Evolutionary conservation across 192 early-diverging fungal genomes (phyloP).

Genomic region (Backusella morwellensis): DNA sequence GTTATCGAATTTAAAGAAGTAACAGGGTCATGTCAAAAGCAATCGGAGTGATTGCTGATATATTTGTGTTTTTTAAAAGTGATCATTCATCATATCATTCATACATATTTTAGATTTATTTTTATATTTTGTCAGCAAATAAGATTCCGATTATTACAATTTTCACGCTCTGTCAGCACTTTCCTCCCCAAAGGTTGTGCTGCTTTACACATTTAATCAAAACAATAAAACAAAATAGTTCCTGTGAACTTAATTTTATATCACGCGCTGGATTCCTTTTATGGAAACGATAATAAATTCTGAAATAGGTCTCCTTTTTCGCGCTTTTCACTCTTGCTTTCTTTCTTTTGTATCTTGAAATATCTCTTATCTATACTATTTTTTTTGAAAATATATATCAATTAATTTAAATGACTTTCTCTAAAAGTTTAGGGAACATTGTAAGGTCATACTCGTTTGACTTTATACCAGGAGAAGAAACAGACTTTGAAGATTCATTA

Average conservation of each 20-base stretch:
- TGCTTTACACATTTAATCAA: background rate
- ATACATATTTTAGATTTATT: background rate
- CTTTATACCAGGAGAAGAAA: conserved; percentile 17
- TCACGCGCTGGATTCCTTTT: background rate
- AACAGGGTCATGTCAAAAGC: background rate
- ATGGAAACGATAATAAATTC: background rate
- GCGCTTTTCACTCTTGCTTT: background rate
- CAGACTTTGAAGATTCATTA: conserved; percentile 16
- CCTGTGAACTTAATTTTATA: background rate
- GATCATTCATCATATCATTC: background rate
- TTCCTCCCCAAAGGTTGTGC: background rate
- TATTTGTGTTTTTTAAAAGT: background rate
- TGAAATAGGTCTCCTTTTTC: background rate
- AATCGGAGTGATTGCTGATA: background rate
- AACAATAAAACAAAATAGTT: background rate
- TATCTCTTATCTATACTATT: background rate
- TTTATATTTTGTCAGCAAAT: background rate
- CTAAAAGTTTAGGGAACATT: background rate
- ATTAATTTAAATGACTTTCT: background rate
- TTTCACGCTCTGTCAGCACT: background rate
- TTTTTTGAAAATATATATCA: background rate
- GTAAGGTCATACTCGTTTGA: conserved; percentile 1
- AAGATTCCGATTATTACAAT: background rate
- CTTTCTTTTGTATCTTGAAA: background rate
- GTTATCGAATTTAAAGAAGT: background rate